Evolutionary conservation across 768 basidiomycete genomes (phyloP), one percentile per base, ranked within the genome.

Genomic region (Mycena indigotica): DNA sequence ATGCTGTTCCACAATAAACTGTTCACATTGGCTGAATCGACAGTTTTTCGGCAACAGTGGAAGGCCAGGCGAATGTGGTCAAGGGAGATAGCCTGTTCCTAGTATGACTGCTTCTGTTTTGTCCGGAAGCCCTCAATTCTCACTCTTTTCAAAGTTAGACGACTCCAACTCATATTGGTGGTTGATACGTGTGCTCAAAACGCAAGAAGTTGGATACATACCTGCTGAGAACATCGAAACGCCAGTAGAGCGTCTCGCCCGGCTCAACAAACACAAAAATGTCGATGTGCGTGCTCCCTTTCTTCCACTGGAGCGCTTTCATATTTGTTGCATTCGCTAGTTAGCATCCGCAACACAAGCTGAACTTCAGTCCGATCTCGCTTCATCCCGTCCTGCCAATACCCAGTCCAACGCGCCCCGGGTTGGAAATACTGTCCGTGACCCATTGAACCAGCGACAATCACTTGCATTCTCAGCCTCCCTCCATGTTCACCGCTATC

Each of bases 91-190:
- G 91, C 60, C 82, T 99, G 45, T 88, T 94, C 69, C 80, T 99
- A 41, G 93, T 98, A n/a, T n/a, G n/a, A n/a, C n/a, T n/a, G n/a
- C n/a, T n/a, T n/a, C n/a, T n/a, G n/a, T n/a, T n/a, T n/a, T n/a
- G n/a, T n/a, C n/a, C n/a, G n/a, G n/a, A n/a, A n/a, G n/a, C n/a
- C n/a, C n/a, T n/a, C n/a, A n/a, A n/a, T n/a, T n/a, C n/a, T n/a
- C n/a, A n/a, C n/a, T n/a, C n/a, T n/a, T n/a, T n/a, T n/a, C n/a
- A n/a, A n/a, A n/a, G n/a, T n/a, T n/a, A 84, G 97, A 99, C 75
- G 97, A 99, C 72, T 93, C 89, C 56, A 98, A 99, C 73, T 93
- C 92, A 73, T 99, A 99, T 76, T 98, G 97, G 97, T 98, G 97
- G 97, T 90, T 98, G 50, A 96, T 99, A 6, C 86, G 95, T 46